A percentile compares a stretch with the other conserved stretches of the same genome.
Conservation (phyloP, 306 rosid species). For the Mucuna pruriens region DNA sequence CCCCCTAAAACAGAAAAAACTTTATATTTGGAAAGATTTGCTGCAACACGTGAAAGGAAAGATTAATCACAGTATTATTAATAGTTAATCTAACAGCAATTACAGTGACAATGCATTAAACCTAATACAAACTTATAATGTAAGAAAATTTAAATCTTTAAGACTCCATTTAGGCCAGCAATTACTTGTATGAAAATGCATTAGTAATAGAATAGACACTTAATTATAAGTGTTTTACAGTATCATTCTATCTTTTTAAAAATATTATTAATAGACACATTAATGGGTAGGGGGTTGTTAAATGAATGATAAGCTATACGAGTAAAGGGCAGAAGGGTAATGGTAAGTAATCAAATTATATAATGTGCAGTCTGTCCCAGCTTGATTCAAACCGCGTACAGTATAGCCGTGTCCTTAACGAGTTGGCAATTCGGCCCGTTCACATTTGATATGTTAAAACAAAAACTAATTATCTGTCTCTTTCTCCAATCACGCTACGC, state of each 20-base stretch:
- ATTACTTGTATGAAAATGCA: not conserved
- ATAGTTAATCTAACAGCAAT: not conserved
- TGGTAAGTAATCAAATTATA: not conserved
- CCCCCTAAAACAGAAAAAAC: not conserved
- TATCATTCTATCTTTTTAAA: not conserved
- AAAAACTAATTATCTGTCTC: constrained; percentile 18
- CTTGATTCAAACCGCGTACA: constrained; percentile 45
- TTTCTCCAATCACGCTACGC: constrained; percentile 39
- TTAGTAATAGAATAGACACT: not conserved
- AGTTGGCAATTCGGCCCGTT: constrained; percentile 17
- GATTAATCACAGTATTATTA: not conserved
- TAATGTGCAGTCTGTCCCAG: constrained; percentile 32
- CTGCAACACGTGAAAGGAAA: not conserved
- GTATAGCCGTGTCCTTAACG: constrained; percentile 44
- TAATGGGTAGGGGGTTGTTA: constrained; percentile 1
- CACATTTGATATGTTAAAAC: not conserved
- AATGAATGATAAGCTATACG: not conserved
- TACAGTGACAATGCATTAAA: not conserved
- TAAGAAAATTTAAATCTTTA: not conserved
- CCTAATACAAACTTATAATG: not conserved
- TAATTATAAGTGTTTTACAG: not conserved
- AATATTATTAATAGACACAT: not conserved
- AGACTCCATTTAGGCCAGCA: not conserved
- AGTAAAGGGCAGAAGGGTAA: constrained; percentile 34
- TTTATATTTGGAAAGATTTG: not conserved